phyloP scores from a whole-genome alignment of 306 rosid genomes.

The Arachis stenosperma region DNA sequence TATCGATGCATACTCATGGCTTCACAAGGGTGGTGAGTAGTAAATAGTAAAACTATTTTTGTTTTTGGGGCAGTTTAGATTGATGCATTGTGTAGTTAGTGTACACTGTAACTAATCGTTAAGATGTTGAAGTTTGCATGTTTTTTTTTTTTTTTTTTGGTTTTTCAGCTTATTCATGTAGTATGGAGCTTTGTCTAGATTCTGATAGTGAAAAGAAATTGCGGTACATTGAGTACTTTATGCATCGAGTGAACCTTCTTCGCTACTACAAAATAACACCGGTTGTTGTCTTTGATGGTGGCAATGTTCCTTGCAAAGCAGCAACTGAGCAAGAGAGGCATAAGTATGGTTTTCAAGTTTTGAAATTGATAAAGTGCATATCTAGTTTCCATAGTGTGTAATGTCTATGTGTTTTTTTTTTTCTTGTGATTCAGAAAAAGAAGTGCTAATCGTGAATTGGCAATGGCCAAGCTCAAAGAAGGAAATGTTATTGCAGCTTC shows the following conservation, averaged over 20 bases:
- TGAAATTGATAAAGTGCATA: background rate
- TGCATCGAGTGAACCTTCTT: slow-evolving; percentile 58
- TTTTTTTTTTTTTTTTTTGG: slow-evolving; percentile 47
- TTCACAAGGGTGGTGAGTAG: slow-evolving; percentile 86
- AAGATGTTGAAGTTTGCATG: slow-evolving; percentile 16
- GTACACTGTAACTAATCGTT: background rate
- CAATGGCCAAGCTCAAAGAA: slow-evolving; percentile 75
- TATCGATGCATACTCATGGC: slow-evolving; percentile 97
- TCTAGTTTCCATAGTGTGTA: background rate
- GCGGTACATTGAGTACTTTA: slow-evolving; percentile 79
- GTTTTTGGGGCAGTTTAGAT: background rate
- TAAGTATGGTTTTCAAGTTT: slow-evolving; percentile 26
- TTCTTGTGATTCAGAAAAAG: slow-evolving; percentile 54
- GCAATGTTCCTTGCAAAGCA: slow-evolving; percentile 54
- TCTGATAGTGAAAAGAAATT: slow-evolving; percentile 63
- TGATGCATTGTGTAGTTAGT: background rate
- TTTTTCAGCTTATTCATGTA: slow-evolving; percentile 87
- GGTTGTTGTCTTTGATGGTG: slow-evolving; percentile 58
- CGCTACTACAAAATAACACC: slow-evolving; percentile 50
- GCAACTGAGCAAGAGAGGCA: slow-evolving; percentile 53
- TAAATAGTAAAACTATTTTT: background rate
- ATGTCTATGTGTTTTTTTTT: slow-evolving; percentile 17
- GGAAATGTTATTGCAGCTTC: slow-evolving; percentile 78
- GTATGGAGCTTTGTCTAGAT: slow-evolving; percentile 87
- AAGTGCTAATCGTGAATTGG: slow-evolving; percentile 63